Conservation (phyloP, 129 eudicot genomes). For the Tanacetum coccineum region DNA sequence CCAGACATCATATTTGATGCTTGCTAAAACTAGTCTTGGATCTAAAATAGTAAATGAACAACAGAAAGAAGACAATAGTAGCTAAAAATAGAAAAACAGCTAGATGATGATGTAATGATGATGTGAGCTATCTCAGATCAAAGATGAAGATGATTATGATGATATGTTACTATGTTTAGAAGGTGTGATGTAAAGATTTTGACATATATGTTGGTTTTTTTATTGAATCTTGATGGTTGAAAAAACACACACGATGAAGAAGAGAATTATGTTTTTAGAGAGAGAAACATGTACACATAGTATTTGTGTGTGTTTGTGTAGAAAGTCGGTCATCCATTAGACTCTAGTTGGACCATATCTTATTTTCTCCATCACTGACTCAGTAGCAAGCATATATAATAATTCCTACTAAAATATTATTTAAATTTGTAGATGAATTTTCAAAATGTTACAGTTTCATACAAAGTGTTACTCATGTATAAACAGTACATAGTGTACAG, state of each 20-base stretch:
- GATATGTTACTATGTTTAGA: conserved; percentile 1
- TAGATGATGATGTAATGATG: conserved; percentile 15
- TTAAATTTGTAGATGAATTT: not conserved
- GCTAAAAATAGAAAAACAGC: conserved; percentile 10
- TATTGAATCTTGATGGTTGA: conserved; percentile 26
- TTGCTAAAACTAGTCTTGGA: not conserved
- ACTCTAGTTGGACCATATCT: conserved; percentile 37
- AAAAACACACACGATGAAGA: conserved; percentile 16
- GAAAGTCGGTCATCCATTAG: conserved; percentile 38
- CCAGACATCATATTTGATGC: conserved; percentile 23
- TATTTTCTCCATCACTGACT: conserved; percentile 25
- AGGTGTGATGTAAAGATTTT: not conserved
- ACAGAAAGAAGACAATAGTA: conserved; percentile 11
- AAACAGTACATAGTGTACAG: no score
- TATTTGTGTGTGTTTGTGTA: conserved; percentile 17
- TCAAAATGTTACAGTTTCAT: not conserved
- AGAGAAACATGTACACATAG: not conserved
- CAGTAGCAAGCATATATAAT: conserved; percentile 17
- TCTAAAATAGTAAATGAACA: conserved; percentile 12
- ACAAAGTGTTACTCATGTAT: not conserved
- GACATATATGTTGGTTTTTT: not conserved
- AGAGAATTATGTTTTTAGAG: not conserved
- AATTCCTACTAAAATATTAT: not conserved
- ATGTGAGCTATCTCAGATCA: not conserved
- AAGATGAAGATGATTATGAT: conserved; percentile 4